These are phyloP conservation scores for Apiospora kogelbergensis DNA, from an alignment of 2,329 filamentous ascomycete species.

Conservation along the genomic window DNA sequence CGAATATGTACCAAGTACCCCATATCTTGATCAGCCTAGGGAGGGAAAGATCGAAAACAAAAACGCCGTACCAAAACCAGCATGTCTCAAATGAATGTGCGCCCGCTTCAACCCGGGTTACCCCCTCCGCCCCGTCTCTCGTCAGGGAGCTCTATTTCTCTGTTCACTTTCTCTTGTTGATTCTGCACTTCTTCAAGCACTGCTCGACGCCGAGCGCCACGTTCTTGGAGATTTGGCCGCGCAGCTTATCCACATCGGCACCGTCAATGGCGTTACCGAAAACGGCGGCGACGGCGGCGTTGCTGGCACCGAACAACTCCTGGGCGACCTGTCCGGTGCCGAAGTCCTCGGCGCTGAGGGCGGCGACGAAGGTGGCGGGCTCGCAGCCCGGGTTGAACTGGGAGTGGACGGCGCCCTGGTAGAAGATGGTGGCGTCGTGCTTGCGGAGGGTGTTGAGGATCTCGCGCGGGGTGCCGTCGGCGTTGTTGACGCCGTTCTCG, in stretches of 20 bases:
- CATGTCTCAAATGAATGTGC: neutral
- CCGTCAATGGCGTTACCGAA: conserved; percentile 47
- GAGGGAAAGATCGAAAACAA: neutral
- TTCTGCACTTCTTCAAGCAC: conserved; percentile 50
- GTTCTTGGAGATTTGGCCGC: conserved; percentile 42
- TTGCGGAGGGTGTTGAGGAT: conserved; percentile 36
- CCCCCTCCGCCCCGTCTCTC: neutral
- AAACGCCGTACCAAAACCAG: neutral
- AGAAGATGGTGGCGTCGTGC: conserved; percentile 54
- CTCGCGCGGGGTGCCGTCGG: conserved; percentile 33
- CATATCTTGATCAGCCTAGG: neutral
- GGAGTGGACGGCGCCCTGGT: conserved; percentile 53
- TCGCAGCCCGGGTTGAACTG: conserved; percentile 57
- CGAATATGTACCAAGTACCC: neutral
- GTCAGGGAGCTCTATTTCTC: no score
- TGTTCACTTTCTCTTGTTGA: conserved; percentile 21
- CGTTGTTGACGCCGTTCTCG: conserved; percentile 48
- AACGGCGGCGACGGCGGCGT: conserved; percentile 45
- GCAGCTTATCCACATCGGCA: conserved; percentile 43
- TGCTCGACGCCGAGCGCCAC: conserved; percentile 52
- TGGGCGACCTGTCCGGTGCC: conserved; percentile 52
- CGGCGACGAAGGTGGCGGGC: conserved; percentile 49
- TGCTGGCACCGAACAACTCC: conserved; percentile 47
- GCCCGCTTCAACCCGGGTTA: neutral
- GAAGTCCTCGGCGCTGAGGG: conserved; percentile 50